phyloP scores from a whole-genome alignment of 345 rosid genomes.

The Laguncularia racemosa region DNA sequence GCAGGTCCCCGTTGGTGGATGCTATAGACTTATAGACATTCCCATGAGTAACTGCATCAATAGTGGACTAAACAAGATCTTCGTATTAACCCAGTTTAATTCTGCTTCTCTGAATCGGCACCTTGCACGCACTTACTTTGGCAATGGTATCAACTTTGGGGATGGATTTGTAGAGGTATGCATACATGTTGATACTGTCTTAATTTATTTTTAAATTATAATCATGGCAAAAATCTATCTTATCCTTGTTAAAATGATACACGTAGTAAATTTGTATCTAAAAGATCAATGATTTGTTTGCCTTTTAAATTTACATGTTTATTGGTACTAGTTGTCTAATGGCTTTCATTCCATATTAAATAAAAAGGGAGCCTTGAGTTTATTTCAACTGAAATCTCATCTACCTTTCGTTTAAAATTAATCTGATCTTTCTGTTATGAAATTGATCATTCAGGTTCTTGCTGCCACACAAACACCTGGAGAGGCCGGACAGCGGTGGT shows the following conservation, averaged over 20 bases:
- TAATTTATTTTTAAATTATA: too few species aligned
- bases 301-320: too few species aligned
- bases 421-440: too few species aligned
- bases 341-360: too few species aligned
- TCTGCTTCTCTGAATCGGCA: slow-evolving; percentile 95
- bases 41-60: slow-evolving; percentile 99
- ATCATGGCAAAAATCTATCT: too few species aligned
- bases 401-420: background rate
- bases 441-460: slow-evolving; percentile 41
- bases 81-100: slow-evolving; percentile 88
- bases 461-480: slow-evolving; percentile 99
- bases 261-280: too few species aligned
- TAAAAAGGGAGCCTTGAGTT: too few species aligned
- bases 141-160: slow-evolving; percentile 88
- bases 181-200: background rate
- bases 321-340: too few species aligned
- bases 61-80: slow-evolving; percentile 90
- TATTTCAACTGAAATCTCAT: background rate
- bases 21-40: slow-evolving; percentile 85
- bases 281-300: too few species aligned
- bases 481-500: slow-evolving; percentile 85
- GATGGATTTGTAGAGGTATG: slow-evolving; percentile 96
- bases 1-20: slow-evolving; percentile 92
- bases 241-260: too few species aligned
- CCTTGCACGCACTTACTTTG: slow-evolving; percentile 79